Percentiles rank a stretch among this genome's conserved stretches.
These are phyloP conservation scores for Aureobasidium leucospermi DNA, from an alignment of 2,329 filamentous ascomycete species.

Conservation along the genomic window DNA sequence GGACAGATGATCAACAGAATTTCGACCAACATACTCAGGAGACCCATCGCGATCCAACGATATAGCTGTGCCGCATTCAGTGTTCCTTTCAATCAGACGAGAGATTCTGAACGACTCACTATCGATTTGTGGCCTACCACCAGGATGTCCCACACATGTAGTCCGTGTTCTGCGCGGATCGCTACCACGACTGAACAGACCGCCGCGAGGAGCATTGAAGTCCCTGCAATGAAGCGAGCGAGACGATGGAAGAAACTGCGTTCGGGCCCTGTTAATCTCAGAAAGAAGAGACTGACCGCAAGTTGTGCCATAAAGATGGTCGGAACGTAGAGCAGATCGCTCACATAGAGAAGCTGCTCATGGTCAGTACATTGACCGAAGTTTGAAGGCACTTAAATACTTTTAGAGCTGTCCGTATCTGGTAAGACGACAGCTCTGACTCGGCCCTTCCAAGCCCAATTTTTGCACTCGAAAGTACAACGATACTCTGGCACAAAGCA, in stretches of 20 bases:
- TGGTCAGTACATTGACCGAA: not conserved
- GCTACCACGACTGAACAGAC: not conserved
- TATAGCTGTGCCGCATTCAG: not conserved
- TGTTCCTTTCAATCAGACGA: not conserved
- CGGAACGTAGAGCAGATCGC: constrained; percentile 4
- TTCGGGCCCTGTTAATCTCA: not conserved
- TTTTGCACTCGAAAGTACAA: not conserved
- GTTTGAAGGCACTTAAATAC: not conserved
- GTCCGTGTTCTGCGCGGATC: not conserved
- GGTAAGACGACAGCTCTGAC: not conserved
- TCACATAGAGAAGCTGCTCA: not conserved
- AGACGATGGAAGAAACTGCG: constrained; percentile 2
- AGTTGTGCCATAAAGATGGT: not conserved
- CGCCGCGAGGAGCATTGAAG: not conserved
- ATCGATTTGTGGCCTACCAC: not conserved
- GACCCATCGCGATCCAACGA: constrained; percentile 1
- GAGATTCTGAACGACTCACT: not conserved
- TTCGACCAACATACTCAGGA: not conserved
- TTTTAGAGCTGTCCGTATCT: not conserved
- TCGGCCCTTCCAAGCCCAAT: not conserved
- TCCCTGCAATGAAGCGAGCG: not conserved
- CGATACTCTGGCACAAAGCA: not conserved
- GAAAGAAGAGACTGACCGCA: constrained; percentile 3
- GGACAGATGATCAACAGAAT: constrained; percentile 5
- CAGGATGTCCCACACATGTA: not conserved